These are phyloP conservation scores for Kwoniella botswanensis DNA, from an alignment of 768 basidiomycete genomes.

Conservation along the genomic window DNA sequence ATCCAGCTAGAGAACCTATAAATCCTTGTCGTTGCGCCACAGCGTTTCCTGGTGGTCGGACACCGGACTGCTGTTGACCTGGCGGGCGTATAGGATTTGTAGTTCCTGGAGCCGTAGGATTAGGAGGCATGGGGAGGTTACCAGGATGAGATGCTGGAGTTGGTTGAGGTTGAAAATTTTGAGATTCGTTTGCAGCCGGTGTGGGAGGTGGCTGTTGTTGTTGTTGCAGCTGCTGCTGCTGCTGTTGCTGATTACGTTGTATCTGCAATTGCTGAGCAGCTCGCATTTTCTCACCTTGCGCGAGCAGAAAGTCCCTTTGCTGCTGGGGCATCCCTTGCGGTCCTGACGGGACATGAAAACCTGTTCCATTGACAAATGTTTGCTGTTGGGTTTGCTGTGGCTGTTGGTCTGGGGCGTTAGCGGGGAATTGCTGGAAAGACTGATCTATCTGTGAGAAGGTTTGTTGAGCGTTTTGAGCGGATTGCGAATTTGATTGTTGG, in stretches of 20 bases:
- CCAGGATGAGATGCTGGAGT: background rate
- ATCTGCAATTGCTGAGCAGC: conserved; percentile 26
- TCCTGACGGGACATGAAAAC: background rate
- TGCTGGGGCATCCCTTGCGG: conserved; percentile 27
- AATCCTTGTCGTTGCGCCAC: conserved; percentile 37
- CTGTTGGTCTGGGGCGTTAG: background rate
- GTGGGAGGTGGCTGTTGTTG: conserved; percentile 7
- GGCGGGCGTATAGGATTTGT: conserved; percentile 12
- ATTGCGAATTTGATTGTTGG: background rate
- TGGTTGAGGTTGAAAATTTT: background rate
- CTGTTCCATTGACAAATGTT: conserved; percentile 14
- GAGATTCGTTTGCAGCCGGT: background rate
- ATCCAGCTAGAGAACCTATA: conserved; percentile 34
- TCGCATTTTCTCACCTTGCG: conserved; percentile 33
- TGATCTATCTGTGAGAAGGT: background rate
- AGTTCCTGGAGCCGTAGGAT: conserved; percentile 9
- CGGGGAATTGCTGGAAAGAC: background rate
- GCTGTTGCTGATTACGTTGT: conserved; percentile 24
- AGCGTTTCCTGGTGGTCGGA: conserved; percentile 12
- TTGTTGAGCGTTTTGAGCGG: background rate
- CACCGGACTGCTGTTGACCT: conserved; percentile 6
- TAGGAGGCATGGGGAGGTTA: conserved; percentile 16
- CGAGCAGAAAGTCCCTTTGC: conserved; percentile 33
- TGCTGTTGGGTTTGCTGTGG: conserved; percentile 1
- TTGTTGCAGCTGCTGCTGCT: conserved; percentile 25